phyloP scores from a whole-genome alignment of 176 grass and related monocot species.

The Coix lacrymajobi region DNA sequence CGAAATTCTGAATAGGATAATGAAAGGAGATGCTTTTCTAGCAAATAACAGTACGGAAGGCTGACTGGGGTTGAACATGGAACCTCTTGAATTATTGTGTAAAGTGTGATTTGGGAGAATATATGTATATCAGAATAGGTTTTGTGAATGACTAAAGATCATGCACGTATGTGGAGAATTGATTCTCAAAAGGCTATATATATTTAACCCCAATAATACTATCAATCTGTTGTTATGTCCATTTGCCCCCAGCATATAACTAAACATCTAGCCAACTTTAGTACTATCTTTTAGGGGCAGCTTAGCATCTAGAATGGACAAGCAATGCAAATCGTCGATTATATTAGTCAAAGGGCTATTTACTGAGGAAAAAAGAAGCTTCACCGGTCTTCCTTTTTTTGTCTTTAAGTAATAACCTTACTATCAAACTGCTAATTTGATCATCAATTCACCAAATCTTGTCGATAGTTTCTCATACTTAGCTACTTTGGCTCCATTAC shows the following conservation, averaged over 20 bases:
- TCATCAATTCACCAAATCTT: background rate
- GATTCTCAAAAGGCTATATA: conserved; percentile 39
- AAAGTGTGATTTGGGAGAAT: conserved; percentile 72
- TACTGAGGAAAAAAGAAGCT: conserved; percentile 2
- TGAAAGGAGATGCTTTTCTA: conserved; percentile 14
- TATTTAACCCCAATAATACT: conserved; percentile 65
- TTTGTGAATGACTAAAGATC: conserved; percentile 44
- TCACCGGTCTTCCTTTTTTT: background rate
- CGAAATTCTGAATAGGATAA: conserved; percentile 23
- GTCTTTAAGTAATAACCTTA: conserved; percentile 3
- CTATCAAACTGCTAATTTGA: background rate
- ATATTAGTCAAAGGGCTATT: conserved; percentile 17
- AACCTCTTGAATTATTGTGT: conserved; percentile 79
- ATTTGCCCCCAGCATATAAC: conserved; percentile 34
- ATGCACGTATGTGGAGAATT: conserved; percentile 65
- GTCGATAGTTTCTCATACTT: background rate
- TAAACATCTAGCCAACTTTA: conserved; percentile 34
- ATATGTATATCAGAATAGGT: conserved; percentile 57
- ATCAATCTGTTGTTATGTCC: conserved; percentile 24
- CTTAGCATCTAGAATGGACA: conserved; percentile 31
- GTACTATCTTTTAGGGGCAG: conserved; percentile 27
- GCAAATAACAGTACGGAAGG: conserved; percentile 13
- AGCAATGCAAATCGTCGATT: background rate
- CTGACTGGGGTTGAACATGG: conserved; percentile 54
- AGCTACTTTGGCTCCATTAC: background rate